A percentile compares a stretch with the other conserved stretches of the same genome.
phyloP scores from a whole-genome alignment of 108 stramenopile genomes.

The Pelagomonas calceolata region DNA sequence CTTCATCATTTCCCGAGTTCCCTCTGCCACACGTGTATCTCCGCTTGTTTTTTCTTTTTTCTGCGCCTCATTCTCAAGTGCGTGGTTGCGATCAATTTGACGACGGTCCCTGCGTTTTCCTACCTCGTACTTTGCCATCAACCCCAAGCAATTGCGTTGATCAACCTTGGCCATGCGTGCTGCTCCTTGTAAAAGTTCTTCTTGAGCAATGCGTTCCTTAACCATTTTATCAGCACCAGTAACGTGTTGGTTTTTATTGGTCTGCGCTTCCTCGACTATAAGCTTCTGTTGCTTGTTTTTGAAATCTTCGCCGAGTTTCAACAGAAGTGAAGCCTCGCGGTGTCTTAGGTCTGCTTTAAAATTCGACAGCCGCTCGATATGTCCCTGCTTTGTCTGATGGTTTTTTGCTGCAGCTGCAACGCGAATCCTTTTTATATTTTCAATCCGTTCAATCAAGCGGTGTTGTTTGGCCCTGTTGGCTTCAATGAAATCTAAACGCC shows the following conservation, averaged over 20 bases:
- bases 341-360: constrained; percentile 13
- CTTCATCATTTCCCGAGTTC: too few relatives aligned
- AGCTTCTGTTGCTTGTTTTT: constrained; percentile 15
- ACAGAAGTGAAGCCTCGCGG: constrained; percentile 7
- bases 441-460: constrained; percentile 2
- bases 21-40: too few relatives aligned
- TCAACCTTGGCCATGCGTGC: constrained; percentile 3
- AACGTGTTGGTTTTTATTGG: constrained; percentile 23
- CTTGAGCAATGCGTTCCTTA: constrained; percentile 26
- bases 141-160: not conserved
- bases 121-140: too few relatives aligned
- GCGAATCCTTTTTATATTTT: constrained; percentile 22
- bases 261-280: constrained; percentile 29
- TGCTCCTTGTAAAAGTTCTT: constrained; percentile 15
- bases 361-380: constrained; percentile 15
- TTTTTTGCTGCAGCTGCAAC: constrained; percentile 18
- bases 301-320: constrained; percentile 25
- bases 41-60: too few relatives aligned
- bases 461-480: constrained; percentile 14
- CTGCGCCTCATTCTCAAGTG: too few relatives aligned
- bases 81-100: too few relatives aligned
- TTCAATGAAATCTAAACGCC: constrained; percentile 10
- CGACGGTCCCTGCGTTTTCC: too few relatives aligned
- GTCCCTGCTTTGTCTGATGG: constrained; percentile 11
- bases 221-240: constrained; percentile 23